Percentiles rank a stretch among this genome's conserved stretches.
These are phyloP conservation scores for Botryosphaeria dothidea DNA, from an alignment of 2,329 filamentous ascomycete species.

Conservation along the genomic window DNA sequence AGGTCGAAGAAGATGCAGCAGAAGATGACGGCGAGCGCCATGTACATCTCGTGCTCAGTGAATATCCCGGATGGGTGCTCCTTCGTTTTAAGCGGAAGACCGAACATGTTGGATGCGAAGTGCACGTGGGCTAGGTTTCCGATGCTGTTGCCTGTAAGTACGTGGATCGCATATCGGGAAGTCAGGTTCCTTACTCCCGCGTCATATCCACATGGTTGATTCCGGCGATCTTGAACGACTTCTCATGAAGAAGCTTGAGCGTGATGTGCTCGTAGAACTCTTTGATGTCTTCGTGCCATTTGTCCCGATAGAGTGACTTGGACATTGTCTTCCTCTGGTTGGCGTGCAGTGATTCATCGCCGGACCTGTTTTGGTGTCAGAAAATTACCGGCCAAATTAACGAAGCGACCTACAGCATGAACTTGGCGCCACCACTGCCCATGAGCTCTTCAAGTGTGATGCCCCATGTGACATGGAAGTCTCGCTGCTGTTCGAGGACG, in stretches of 20 bases:
- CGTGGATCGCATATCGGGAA: background rate
- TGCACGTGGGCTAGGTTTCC: slow-evolving; percentile 58
- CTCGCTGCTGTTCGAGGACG: slow-evolving; percentile 58
- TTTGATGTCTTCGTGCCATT: slow-evolving; percentile 65
- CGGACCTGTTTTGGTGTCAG: slow-evolving; percentile 22
- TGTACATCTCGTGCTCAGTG: slow-evolving; percentile 59
- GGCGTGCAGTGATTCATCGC: slow-evolving; percentile 30
- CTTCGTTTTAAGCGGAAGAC: slow-evolving; percentile 57
- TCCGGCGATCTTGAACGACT: slow-evolving; percentile 62
- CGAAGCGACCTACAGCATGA: slow-evolving; percentile 49
- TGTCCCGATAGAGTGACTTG: slow-evolving; percentile 58
- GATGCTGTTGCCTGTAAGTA: slow-evolving; percentile 29
- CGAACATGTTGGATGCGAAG: slow-evolving; percentile 57
- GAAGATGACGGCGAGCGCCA: slow-evolving; percentile 66
- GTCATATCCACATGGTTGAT: slow-evolving; percentile 67
- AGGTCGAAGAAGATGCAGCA: slow-evolving; percentile 65
- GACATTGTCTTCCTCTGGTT: slow-evolving; percentile 38
- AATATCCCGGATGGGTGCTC: slow-evolving; percentile 54
- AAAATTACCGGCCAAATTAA: background rate
- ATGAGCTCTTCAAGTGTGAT: slow-evolving; percentile 60
- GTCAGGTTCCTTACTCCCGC: slow-evolving; percentile 44
- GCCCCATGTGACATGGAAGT: slow-evolving; percentile 66
- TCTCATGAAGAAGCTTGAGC: slow-evolving; percentile 60
- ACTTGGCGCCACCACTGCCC: slow-evolving; percentile 55
- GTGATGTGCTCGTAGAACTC: slow-evolving; percentile 67